Conservation (phyloP, 176 grass and related monocot genomes). For the Zizania latifolia region DNA sequence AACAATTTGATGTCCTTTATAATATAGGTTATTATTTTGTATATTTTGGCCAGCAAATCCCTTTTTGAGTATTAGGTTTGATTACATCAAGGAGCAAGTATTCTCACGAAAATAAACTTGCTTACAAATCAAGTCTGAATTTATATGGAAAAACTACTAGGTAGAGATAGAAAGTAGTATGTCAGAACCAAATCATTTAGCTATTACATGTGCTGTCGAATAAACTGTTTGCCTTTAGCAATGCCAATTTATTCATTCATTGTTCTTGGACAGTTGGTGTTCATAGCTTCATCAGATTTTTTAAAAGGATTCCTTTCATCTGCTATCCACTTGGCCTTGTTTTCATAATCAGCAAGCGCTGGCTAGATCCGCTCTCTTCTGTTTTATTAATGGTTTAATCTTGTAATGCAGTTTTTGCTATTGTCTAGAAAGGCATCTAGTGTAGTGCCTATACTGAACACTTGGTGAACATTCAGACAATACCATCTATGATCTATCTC, state of each 20-base stretch:
- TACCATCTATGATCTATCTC: slow-evolving; percentile 28
- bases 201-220: neutral
- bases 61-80: neutral
- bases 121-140: neutral
- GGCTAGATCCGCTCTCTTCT: neutral
- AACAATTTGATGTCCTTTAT: neutral
- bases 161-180: neutral
- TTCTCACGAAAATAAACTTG: neutral
- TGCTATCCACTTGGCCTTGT: slow-evolving; percentile 5
- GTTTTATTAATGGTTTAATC: slow-evolving; percentile 25
- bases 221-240: neutral
- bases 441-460: neutral
- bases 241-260: neutral
- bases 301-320: neutral
- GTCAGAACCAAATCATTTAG: neutral
- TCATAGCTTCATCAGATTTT: neutral
- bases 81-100: neutral
- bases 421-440: neutral
- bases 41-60: neutral
- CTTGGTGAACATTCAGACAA: slow-evolving; percentile 18
- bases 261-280: neutral
- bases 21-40: neutral
- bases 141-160: neutral
- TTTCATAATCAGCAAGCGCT: slow-evolving; percentile 15
- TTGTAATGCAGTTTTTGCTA: slow-evolving; percentile 3